phyloP scores from a whole-genome alignment of 2,329 filamentous ascomycete species.

The Calonectria montana region DNA sequence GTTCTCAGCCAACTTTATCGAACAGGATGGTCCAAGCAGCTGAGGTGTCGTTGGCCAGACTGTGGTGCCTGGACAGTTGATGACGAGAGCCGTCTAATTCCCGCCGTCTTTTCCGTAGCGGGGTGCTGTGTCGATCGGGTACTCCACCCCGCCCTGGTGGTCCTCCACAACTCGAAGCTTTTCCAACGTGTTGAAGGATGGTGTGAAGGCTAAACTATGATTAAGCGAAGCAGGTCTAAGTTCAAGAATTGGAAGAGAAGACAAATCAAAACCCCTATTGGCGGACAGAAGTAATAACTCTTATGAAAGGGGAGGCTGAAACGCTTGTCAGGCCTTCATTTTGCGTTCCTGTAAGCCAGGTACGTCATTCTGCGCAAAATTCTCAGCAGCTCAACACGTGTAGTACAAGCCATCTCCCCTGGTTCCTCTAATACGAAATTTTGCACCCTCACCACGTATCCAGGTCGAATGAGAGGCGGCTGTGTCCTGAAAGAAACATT shows the following conservation, averaged over 20 bases:
- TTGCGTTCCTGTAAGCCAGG: background rate
- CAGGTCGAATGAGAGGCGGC: background rate
- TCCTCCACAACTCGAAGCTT: background rate
- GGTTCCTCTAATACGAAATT: too few species aligned
- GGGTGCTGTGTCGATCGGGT: background rate
- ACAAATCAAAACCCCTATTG: background rate
- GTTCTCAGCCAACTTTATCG: background rate
- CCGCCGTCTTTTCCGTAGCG: background rate
- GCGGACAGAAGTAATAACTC: too few species aligned
- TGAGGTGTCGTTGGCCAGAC: background rate
- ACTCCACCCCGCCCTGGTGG: background rate
- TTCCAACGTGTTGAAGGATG: background rate
- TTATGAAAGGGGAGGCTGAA: background rate
- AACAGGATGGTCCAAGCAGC: background rate
- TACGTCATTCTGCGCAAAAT: constrained; percentile 1
- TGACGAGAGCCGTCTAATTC: background rate
- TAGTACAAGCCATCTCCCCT: background rate
- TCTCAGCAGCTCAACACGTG: background rate
- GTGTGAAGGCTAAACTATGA: too few species aligned
- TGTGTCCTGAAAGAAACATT: background rate
- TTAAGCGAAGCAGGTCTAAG: background rate
- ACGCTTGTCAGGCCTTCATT: background rate
- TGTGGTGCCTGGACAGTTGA: background rate
- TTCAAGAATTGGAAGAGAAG: background rate
- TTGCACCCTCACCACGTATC: background rate